Evolutionary conservation across 176 grass and related monocot species (phyloP).

Genomic region (Lolium multiflorum): DNA sequence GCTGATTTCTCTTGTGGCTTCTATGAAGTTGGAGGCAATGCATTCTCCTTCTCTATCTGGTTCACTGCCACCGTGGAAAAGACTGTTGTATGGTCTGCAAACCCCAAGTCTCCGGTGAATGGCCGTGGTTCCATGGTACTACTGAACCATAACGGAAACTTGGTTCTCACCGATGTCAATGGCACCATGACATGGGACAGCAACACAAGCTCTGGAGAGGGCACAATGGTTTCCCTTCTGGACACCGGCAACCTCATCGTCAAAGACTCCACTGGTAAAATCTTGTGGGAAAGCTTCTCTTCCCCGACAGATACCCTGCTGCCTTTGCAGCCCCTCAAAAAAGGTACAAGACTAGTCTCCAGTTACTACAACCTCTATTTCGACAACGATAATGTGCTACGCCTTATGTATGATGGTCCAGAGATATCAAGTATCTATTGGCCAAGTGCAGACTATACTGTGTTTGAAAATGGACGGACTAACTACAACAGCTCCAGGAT

Average conservation of each 20-base stretch:
- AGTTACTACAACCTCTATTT: conserved; percentile 66
- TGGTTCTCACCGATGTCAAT: conserved; percentile 70
- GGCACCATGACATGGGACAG: conserved; percentile 61
- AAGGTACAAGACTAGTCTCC: conserved; percentile 57
- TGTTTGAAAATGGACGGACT: conserved; percentile 44
- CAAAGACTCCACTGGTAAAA: conserved; percentile 35
- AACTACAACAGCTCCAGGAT: conserved; percentile 63
- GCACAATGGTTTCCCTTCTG: conserved; percentile 47
- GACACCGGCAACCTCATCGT: conserved; percentile 77
- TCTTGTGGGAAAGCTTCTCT: conserved; percentile 72
- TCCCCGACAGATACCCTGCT: conserved; percentile 69
- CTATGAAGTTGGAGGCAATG: conserved; percentile 59
- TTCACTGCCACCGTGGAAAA: conserved; percentile 46
- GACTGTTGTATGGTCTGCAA: conserved; percentile 72
- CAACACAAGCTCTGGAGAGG: conserved; percentile 35
- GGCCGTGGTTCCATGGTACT: conserved; percentile 59
- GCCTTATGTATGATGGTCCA: conserved; percentile 70
- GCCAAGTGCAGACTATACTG: conserved; percentile 45
- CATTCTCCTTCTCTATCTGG: conserved; percentile 79
- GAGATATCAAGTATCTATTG: conserved; percentile 69
- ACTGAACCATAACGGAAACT: conserved; percentile 48
- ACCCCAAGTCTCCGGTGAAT: conserved; percentile 61
- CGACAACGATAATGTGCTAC: conserved; percentile 69
- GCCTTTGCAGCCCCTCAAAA: conserved; percentile 55
- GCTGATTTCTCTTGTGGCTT: conserved; percentile 68